Evolutionary conservation across 2,329 filamentous ascomycete genomes (phyloP).

Genomic region (Rasamsonia emersonii): DNA sequence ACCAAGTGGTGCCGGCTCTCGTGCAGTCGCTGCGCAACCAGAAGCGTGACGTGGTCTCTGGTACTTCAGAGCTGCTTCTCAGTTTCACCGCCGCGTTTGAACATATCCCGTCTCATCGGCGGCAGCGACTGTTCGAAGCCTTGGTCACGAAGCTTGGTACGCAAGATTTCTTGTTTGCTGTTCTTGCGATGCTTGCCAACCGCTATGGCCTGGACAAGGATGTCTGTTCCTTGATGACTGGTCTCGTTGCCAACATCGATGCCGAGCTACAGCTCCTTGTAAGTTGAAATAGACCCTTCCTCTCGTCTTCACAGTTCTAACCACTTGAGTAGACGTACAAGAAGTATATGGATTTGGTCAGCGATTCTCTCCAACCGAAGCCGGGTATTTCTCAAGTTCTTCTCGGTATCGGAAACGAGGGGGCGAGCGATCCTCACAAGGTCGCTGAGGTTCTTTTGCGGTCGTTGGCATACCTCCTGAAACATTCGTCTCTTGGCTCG

Average conservation of each 20-base stretch:
- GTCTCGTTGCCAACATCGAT: slow-evolving; percentile 64
- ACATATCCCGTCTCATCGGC: slow-evolving; percentile 82
- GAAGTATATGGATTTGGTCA: slow-evolving; percentile 65
- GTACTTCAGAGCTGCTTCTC: slow-evolving; percentile 80
- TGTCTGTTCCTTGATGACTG: slow-evolving; percentile 64
- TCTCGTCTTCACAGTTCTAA: slow-evolving; percentile 8
- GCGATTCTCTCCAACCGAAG: slow-evolving; percentile 67
- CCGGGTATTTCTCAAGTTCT: slow-evolving; percentile 64
- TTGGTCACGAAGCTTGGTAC: slow-evolving; percentile 77
- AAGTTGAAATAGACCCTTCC: slow-evolving; percentile 7
- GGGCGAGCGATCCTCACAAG: slow-evolving; percentile 39
- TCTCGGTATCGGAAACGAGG: slow-evolving; percentile 49
- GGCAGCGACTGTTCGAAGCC: slow-evolving; percentile 73
- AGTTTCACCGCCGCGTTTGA: slow-evolving; percentile 96
- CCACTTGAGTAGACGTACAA: slow-evolving; percentile 52
- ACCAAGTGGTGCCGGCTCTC: slow-evolving; percentile 84
- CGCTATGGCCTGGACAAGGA: slow-evolving; percentile 71
- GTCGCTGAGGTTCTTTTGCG: slow-evolving; percentile 35
- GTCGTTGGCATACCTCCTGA: slow-evolving; percentile 30
- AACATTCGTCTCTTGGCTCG: slow-evolving; percentile 32
- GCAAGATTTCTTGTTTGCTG: slow-evolving; percentile 77
- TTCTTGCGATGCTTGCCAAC: slow-evolving; percentile 84
- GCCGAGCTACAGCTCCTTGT: slow-evolving; percentile 62
- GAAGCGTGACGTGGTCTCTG: slow-evolving; percentile 68
- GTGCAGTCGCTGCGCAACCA: slow-evolving; percentile 73